These are phyloP conservation scores for Rutidosis leptorrhynchoides DNA, from an alignment of 129 eudicot genomes.

Conservation along the genomic window DNA sequence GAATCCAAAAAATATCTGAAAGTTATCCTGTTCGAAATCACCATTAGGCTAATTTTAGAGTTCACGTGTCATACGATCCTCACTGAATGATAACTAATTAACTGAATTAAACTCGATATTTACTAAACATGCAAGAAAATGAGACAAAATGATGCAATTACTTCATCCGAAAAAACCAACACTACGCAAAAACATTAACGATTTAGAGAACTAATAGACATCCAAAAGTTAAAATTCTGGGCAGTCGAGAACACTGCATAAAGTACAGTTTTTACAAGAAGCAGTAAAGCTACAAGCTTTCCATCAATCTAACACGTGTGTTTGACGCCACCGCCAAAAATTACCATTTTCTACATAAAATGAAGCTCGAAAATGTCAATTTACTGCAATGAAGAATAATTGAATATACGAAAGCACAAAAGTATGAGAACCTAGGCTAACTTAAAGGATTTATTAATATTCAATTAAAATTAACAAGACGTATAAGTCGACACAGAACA, in stretches of 20 bases:
- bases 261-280: constrained; percentile 31
- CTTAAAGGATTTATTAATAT: background rate
- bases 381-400: background rate
- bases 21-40: no score
- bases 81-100: no score
- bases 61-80: no score
- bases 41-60: no score
- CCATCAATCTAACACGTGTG: constrained; percentile 14
- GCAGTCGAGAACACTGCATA: constrained; percentile 35
- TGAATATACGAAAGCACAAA: constrained; percentile 2
- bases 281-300: constrained; percentile 20
- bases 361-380: constrained; percentile 12
- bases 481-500: background rate
- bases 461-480: background rate
- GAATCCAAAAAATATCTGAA: no score
- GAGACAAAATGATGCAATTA: constrained; percentile 20
- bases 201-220: constrained; percentile 9
- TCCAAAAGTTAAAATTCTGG: constrained; percentile 14
- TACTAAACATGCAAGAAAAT: constrained; percentile 15
- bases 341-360: constrained; percentile 42
- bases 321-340: constrained; percentile 15
- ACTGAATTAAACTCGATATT: no score
- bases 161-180: constrained; percentile 21
- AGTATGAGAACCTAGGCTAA: constrained; percentile 10
- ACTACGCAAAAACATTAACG: constrained; percentile 27